A percentile compares a stretch with the other conserved stretches of the same genome.
Evolutionary conservation across 306 rosid species (phyloP).

Genomic region (Quercus variabilis): DNA sequence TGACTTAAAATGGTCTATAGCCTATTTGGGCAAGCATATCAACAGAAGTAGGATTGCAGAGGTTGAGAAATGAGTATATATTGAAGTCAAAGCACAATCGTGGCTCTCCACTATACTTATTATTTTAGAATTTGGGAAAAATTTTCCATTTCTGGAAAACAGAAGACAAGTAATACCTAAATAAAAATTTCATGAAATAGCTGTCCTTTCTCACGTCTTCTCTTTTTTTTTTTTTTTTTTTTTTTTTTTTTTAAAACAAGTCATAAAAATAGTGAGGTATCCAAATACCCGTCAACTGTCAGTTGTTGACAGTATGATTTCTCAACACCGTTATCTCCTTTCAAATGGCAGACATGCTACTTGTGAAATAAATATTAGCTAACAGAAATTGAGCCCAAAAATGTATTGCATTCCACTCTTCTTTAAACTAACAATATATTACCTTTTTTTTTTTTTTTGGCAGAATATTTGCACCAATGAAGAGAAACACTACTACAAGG

Average conservation of each 20-base stretch:
- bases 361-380: background rate
- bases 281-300: background rate
- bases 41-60: background rate
- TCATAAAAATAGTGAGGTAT: background rate
- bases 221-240: background rate
- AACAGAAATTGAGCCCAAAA: background rate
- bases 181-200: background rate
- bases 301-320: background rate
- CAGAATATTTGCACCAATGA: slow-evolving; percentile 79
- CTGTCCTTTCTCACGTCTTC: background rate
- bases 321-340: background rate
- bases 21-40: background rate
- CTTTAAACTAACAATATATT: background rate
- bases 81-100: background rate
- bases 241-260: background rate
- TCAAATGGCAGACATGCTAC: background rate
- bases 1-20: background rate
- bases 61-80: background rate
- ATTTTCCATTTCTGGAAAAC: too few relatives aligned
- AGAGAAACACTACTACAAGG: slow-evolving; percentile 65
- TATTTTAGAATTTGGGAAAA: too few relatives aligned
- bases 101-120: background rate
- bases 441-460: slow-evolving; percentile 2
- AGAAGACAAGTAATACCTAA: too few relatives aligned
- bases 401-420: background rate